These are phyloP conservation scores for Fraxinus dipetala DNA, from an alignment of 305 asterid species.

Conservation along the genomic window DNA sequence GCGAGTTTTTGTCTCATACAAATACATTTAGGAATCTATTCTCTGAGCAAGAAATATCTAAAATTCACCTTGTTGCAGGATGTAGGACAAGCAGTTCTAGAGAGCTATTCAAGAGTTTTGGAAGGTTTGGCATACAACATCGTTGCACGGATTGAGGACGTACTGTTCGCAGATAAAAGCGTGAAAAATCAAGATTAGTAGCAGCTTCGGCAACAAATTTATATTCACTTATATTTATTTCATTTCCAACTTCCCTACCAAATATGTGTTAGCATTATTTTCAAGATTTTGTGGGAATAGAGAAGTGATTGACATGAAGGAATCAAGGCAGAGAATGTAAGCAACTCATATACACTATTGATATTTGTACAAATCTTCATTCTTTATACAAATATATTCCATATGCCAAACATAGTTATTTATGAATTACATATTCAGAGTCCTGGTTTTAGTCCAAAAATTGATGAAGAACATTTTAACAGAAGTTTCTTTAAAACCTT, in stretches of 20 bases:
- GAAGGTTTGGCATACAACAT: constrained; percentile 14
- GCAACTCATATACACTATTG: not conserved
- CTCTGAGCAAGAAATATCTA: not conserved
- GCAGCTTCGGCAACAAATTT: not conserved
- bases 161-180: constrained; percentile 2
- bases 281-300: not conserved
- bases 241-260: not conserved
- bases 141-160: not conserved
- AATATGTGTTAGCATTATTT: not conserved
- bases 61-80: not conserved
- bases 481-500: no score
- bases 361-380: not conserved
- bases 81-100: constrained; percentile 11
- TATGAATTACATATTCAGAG: not conserved
- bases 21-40: not conserved
- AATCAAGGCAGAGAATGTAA: not conserved
- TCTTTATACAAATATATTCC: not conserved
- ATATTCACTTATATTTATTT: not conserved
- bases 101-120: constrained; percentile 12
- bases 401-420: not conserved
- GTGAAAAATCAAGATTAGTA: not conserved
- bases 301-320: not conserved
- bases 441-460: not conserved
- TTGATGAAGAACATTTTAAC: not conserved
- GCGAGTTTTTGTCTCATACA: constrained; percentile 27